Evolutionary conservation across 2,329 filamentous ascomycete species (phyloP), one percentile per base, ranked within the genome.

Genomic region (Fusarium acutatum): DNA sequence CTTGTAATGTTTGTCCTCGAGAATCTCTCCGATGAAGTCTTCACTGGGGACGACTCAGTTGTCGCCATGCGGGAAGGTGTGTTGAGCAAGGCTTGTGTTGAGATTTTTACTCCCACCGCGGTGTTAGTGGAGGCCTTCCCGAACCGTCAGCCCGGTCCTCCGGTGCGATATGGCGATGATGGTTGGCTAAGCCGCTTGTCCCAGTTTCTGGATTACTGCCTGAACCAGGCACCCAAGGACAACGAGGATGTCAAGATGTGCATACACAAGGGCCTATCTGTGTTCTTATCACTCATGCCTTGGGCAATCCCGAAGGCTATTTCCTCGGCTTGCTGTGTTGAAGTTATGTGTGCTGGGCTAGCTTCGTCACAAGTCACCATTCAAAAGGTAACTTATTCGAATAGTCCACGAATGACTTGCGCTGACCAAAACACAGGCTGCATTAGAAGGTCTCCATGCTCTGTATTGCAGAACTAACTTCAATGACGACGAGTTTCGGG

Each of bases 21-120:
- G 84, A 95, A 93, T 24, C 87, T 99, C 38, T 97, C 96, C 6
- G 96, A 98, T 76, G 96, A 98, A 81, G 91, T 98, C 58, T 97
- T 98, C 83, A 94, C 93, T 75, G 91, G 94, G 40, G 96, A 98
- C 79, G 96, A 98, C 82, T 89, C 93, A 5, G 91, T 95, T 9
- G 95, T 96, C 20, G 93, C 93, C 22, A 85, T 97, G 77, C 91
- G 96, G 72, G 94, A 96, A 80, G 93, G 92, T 58, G 90, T 94
- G 62, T 88, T 99, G 70, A 97, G 95, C 80, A 93, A 94, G 80
- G 94, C 94, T 17, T 93, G 96, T 78, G 94, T 98, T 70, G 96
- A 98, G 81, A 95, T 98, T 70, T 97, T 97, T 81, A 97, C 95
- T 1, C 94, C 96, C 3, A 87, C 90, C 30, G 84, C 86, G 4